Conservation (phyloP, 257 asterid species). For the Nicotiana sylvestris region DNA sequence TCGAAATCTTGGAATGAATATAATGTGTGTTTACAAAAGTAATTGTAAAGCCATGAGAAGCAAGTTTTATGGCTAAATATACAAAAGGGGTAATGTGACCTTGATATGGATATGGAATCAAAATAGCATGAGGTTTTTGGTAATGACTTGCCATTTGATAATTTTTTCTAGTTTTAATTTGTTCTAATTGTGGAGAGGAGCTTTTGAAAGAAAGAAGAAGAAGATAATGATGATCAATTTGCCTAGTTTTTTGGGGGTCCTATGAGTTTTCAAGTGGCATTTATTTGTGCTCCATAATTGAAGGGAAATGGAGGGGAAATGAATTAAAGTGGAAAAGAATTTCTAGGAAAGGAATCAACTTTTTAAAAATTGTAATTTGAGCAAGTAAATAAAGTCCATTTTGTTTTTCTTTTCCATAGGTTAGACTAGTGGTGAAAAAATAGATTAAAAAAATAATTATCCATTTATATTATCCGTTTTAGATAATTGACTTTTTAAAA, state of each 20-base stretch:
- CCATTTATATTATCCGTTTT: too few species aligned
- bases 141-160: conserved; percentile 40
- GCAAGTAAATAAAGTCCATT: not conserved
- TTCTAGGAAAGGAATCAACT: not conserved
- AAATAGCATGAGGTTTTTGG: conserved; percentile 57
- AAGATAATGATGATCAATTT: not conserved
- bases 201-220: not conserved
- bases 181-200: too few species aligned
- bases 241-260: not conserved
- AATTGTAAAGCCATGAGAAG: conserved; percentile 64
- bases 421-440: too few species aligned
- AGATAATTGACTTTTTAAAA: too few species aligned
- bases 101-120: conserved; percentile 75
- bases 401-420: not conserved
- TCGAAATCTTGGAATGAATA: conserved; percentile 58
- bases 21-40: conserved; percentile 70
- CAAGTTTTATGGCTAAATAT: conserved; percentile 57
- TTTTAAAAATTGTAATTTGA: not conserved
- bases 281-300: conserved; percentile 15
- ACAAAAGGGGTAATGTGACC: conserved; percentile 81
- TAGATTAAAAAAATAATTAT: too few species aligned
- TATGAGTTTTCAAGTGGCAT: not conserved
- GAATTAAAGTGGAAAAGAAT: not conserved
- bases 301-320: conserved; percentile 16
- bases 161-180: too few species aligned